phyloP scores from a whole-genome alignment of 176 grass and related monocot species.

The Elymus sibiricus region DNA sequence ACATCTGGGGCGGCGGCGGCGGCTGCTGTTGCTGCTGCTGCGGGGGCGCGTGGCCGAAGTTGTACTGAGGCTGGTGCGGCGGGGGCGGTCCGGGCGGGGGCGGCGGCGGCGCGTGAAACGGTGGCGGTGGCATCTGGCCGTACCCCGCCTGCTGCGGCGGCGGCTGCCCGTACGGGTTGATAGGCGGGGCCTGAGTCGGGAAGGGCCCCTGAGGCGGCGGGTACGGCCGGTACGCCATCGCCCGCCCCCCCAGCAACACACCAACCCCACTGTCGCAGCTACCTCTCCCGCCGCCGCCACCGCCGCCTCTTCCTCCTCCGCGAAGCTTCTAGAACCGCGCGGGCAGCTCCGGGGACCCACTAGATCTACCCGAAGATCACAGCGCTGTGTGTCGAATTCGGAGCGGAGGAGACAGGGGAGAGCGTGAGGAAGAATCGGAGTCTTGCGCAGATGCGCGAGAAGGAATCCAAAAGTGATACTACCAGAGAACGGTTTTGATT shows the following conservation, averaged over 20 bases:
- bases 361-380: constrained; percentile 37
- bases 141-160: constrained; percentile 38
- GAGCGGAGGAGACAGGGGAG: background rate
- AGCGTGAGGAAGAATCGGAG: background rate
- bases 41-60: constrained; percentile 19
- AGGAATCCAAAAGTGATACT: background rate
- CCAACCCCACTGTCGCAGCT: background rate
- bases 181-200: constrained; percentile 24
- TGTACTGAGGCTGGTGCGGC: constrained; percentile 48
- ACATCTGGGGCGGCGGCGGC: constrained; percentile 28
- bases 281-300: constrained; percentile 43
- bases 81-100: constrained; percentile 42
- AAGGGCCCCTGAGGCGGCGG: constrained; percentile 35
- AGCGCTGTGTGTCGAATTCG: background rate
- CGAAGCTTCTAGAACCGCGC: constrained; percentile 16
- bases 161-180: constrained; percentile 30
- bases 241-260: constrained; percentile 9
- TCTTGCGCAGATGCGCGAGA: constrained; percentile 18
- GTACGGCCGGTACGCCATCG: constrained; percentile 81
- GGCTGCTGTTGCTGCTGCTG: constrained; percentile 25
- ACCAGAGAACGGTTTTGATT: background rate
- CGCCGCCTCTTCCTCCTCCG: background rate
- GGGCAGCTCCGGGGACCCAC: background rate
- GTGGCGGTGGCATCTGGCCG: constrained; percentile 30
- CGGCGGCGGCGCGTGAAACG: constrained; percentile 35